Percentiles rank a stretch among this genome's conserved stretches.
Evolutionary conservation across 192 early-diverging fungal genomes (phyloP).

Genomic region (Pilaira anomala): DNA sequence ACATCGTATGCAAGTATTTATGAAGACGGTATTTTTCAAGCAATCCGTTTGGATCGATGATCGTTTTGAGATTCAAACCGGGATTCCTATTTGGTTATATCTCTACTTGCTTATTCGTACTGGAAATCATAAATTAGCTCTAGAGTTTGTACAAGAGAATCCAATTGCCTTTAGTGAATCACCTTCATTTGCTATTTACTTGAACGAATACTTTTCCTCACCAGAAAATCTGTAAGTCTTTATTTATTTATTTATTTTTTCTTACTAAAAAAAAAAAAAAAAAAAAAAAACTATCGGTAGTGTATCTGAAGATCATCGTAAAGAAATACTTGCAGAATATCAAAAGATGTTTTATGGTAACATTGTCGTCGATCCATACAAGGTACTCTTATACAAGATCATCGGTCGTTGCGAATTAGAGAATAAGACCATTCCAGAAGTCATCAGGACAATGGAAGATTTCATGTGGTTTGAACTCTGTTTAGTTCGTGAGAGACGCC

Average conservation of each 20-base stretch:
- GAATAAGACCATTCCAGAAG: slow-evolving; percentile 59
- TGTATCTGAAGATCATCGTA: slow-evolving; percentile 43
- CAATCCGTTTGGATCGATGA: neutral
- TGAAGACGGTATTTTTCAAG: slow-evolving; percentile 2
- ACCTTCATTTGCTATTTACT: slow-evolving; percentile 67
- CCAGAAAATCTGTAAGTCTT: neutral
- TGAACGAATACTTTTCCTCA: slow-evolving; percentile 53
- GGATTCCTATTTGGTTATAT: slow-evolving; percentile 82
- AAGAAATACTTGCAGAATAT: slow-evolving; percentile 59
- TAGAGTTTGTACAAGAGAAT: slow-evolving; percentile 60
- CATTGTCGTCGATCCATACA: slow-evolving; percentile 78
- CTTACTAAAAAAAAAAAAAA: neutral
- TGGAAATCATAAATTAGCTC: slow-evolving; percentile 66
- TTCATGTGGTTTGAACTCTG: slow-evolving; percentile 83
- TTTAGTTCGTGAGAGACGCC: slow-evolving; percentile 57
- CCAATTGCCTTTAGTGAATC: slow-evolving; percentile 47
- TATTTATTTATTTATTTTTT: neutral
- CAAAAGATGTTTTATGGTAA: slow-evolving; percentile 41
- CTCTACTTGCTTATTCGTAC: slow-evolving; percentile 78
- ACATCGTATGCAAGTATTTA: slow-evolving; percentile 6
- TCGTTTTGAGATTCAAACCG: slow-evolving; percentile 33
- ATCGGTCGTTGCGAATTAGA: slow-evolving; percentile 84
- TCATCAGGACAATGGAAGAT: slow-evolving; percentile 80
- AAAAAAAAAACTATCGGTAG: no score
- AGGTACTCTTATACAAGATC: slow-evolving; percentile 84